Conservation (phyloP, 352 stramenopile genomes). For the Pythium insidiosum region DNA sequence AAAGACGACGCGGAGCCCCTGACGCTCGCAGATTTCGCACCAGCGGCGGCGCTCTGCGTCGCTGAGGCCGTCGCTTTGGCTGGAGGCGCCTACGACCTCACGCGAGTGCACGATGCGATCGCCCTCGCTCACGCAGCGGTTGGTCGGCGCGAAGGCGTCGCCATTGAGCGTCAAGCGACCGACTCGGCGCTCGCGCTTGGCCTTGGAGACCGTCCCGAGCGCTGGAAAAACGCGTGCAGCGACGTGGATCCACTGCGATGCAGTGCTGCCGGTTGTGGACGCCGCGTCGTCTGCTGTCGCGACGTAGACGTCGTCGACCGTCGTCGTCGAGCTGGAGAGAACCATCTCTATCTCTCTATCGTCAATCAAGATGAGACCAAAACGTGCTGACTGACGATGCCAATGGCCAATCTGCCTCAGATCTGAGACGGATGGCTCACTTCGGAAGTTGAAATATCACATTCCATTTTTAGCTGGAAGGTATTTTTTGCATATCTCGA, state of each 20-base stretch:
- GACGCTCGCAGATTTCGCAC: slow-evolving; percentile 28
- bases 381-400: too few species aligned
- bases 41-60: slow-evolving; percentile 11
- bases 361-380: too few species aligned
- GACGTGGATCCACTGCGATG: slow-evolving; percentile 49
- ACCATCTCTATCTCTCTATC: too few species aligned
- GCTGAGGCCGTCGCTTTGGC: not conserved
- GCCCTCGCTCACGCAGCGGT: slow-evolving; percentile 15
- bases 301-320: too few species aligned
- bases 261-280: too few species aligned
- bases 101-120: slow-evolving; percentile 24
- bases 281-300: too few species aligned
- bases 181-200: slow-evolving; percentile 45
- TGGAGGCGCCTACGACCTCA: not conserved
- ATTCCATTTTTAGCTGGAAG: too few species aligned
- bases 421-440: too few species aligned
- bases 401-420: too few species aligned
- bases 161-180: slow-evolving; percentile 34
- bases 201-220: slow-evolving; percentile 51
- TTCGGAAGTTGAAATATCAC: too few species aligned
- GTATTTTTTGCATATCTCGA: too few species aligned
- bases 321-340: too few species aligned
- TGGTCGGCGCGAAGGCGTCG: slow-evolving; percentile 21
- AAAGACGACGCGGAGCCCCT: slow-evolving; percentile 49
- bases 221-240: slow-evolving; percentile 35